A percentile compares a stretch with the other conserved stretches of the same genome.
Evolutionary conservation across 768 basidiomycete genomes (phyloP).

Genomic region (Termitomyces sp.): DNA sequence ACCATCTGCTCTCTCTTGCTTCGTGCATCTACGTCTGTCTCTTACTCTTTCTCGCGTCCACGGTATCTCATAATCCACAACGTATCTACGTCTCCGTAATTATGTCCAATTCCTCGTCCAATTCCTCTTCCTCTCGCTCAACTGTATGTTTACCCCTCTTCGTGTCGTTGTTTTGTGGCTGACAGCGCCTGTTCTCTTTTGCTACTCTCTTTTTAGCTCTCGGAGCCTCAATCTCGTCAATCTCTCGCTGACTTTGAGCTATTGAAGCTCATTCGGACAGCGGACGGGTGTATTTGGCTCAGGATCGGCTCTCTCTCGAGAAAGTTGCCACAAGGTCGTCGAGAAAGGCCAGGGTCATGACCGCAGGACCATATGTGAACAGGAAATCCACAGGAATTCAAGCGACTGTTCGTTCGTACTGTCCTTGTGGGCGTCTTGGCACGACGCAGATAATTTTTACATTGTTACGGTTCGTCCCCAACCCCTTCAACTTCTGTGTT

Average conservation of each 20-base stretch:
- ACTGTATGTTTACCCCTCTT: not conserved
- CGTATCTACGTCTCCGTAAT: not conserved
- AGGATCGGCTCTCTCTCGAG: not conserved
- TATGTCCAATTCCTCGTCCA: not conserved
- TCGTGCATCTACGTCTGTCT: not conserved
- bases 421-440: constrained; percentile 7
- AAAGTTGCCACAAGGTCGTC: constrained; percentile 9
- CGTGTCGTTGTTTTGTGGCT: not conserved
- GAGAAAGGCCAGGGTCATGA: not conserved
- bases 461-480: constrained; percentile 4
- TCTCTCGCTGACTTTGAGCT: constrained; percentile 4
- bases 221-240: not conserved
- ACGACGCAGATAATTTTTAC: constrained; percentile 6
- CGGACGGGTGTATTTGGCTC: not conserved
- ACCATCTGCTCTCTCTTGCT: not conserved
- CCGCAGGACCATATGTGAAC: not conserved
- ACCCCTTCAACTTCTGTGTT: not conserved
- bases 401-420: not conserved
- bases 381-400: not conserved
- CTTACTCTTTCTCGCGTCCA: not conserved
- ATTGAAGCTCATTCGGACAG: constrained; percentile 1
- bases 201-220: not conserved
- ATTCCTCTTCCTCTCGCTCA: not conserved
- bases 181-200: not conserved
- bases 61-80: not conserved